phyloP scores from a whole-genome alignment of 164 flowering plant genomes.

The Annona cherimola region DNA sequence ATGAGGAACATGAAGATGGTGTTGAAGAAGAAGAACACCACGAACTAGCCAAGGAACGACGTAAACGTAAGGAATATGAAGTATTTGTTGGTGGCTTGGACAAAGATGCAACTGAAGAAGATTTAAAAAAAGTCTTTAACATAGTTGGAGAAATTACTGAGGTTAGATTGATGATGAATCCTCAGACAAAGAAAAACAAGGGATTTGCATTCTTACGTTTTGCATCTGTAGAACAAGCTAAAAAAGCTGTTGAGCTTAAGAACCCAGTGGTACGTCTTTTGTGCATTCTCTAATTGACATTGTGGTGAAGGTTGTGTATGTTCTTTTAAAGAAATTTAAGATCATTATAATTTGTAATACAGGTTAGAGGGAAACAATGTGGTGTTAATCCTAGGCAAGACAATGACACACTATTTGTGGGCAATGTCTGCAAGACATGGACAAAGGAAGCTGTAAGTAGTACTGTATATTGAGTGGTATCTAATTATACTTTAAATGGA shows the following conservation, averaged over 20 bases:
- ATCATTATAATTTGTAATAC: constrained; percentile 16
- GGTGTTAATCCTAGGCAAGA: constrained; percentile 97
- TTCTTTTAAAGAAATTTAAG: constrained; percentile 14
- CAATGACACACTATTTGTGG: constrained; percentile 90
- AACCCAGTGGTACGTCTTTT: constrained; percentile 64
- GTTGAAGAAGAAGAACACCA: constrained; percentile 75
- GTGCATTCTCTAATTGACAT: constrained; percentile 6
- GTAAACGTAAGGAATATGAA: constrained; percentile 96
- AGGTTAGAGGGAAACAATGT: constrained; percentile 92
- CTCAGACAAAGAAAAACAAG: constrained; percentile 90
- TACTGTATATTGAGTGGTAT: constrained; percentile 8
- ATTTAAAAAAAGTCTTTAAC: constrained; percentile 72
- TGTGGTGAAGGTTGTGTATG: neutral
- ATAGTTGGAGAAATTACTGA: constrained; percentile 78
- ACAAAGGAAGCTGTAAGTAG: constrained; percentile 88
- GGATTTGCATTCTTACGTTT: constrained; percentile 97
- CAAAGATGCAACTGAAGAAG: constrained; percentile 86
- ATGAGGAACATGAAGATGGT: constrained; percentile 35
- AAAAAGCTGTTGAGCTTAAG: constrained; percentile 74
- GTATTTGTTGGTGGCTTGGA: constrained; percentile 95
- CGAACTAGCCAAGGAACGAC: constrained; percentile 78
- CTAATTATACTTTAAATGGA: constrained; percentile 1
- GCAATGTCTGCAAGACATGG: constrained; percentile 97
- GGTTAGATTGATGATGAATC: constrained; percentile 89
- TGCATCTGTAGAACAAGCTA: constrained; percentile 90